Evolutionary conservation across 306 rosid species (phyloP), one percentile per base, ranked within the genome.

Genomic region (Herpetospermum pedunculosum): DNA sequence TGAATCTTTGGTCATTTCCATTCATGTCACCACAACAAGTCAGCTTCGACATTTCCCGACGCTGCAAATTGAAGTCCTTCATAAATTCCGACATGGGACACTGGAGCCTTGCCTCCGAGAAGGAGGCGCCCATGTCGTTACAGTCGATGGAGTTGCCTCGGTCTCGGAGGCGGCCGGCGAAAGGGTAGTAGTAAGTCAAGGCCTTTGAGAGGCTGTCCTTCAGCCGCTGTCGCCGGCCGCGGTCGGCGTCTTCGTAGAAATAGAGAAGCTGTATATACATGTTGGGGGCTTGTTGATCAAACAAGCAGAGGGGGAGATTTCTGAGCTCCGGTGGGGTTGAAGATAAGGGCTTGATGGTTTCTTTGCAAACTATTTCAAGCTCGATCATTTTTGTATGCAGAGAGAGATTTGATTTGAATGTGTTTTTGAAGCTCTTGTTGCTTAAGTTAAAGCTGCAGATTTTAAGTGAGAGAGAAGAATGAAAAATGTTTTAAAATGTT

Each of bases 111-210:
- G 84, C 76, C 21, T 83, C 80, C 0, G 77, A 49, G 12, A 86
- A 81, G 13, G 41, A 30, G 40, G 72, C 87, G 0, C 96, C 96
- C 34, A 82, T 77, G 59, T 90, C 96, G 50, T 83, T 63, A 47
- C 70, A 63, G 28, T 63, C 29, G 47, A 63, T 8, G 70, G 3
- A 19, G 26, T 3, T 4, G 0, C 43, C 47, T 0, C 29, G 47
- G 3, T 63, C 29, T 7, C 15, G 15, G 34, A 58, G 65, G 19
- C 38, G 35, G 9, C 67, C 67, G 21, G 23, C 67, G 5, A 87
- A 70, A 0, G 87, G 92, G 72, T 90, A 87, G 77, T 86, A 89
- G 7, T 2, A 16, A 9, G 89, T 48, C 28, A 90, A 79, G 2
- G 79, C 63, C 75, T 81, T 14, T 2, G 89, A 77, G 16, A 90